Conservation (phyloP, 805 yeast genomes). For the Pichia heedii region DNA sequence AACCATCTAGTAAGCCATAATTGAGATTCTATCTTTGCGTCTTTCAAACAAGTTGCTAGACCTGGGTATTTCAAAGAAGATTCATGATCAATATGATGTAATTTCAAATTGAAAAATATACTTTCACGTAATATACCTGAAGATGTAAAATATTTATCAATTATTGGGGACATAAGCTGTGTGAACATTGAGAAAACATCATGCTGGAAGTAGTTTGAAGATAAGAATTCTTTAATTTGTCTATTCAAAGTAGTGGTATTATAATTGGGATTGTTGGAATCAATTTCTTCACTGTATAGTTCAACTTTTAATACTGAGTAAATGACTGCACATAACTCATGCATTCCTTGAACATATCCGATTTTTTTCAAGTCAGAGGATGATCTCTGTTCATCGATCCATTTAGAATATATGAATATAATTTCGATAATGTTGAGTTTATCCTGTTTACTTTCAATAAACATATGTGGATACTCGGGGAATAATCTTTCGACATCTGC, state of each 20-base stretch:
- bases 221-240: constrained; percentile 32
- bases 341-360: constrained; percentile 43
- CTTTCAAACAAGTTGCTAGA: constrained; percentile 10
- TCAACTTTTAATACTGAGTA: constrained; percentile 34
- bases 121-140: constrained; percentile 35
- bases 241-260: constrained; percentile 20
- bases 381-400: constrained; percentile 21
- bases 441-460: constrained; percentile 22
- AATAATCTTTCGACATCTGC: constrained; percentile 45
- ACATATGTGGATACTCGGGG: constrained; percentile 31
- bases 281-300: constrained; percentile 15
- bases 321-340: constrained; percentile 43
- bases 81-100: constrained; percentile 37
- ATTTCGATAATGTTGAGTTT: constrained; percentile 31
- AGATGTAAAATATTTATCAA: constrained; percentile 33
- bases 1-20: constrained; percentile 49
- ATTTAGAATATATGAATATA: constrained; percentile 41
- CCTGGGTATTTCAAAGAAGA: constrained; percentile 3
- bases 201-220: constrained; percentile 26
- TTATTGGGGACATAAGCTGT: constrained; percentile 29
- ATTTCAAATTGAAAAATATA: constrained; percentile 37
- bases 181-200: constrained; percentile 31
- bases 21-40: constrained; percentile 35
- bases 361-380: constrained; percentile 1
- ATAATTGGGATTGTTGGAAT: constrained; percentile 4